Conservation (phyloP, 768 basidiomycete species). For the Phaeotremella fagi region DNA sequence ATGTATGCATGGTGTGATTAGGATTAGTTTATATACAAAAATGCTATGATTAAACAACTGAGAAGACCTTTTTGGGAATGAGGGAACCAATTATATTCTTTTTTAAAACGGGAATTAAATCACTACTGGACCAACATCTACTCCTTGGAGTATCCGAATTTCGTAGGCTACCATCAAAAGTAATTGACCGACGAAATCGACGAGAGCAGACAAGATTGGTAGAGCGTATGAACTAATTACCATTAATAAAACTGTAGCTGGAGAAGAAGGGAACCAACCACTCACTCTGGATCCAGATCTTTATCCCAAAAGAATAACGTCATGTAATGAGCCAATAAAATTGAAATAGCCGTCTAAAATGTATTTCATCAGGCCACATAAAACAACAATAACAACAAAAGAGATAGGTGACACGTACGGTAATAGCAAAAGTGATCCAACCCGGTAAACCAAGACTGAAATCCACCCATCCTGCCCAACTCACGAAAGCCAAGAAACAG, state of each 20-base stretch:
- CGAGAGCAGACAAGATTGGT: constrained; percentile 83
- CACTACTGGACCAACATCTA: constrained; percentile 14
- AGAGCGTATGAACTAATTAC: constrained; percentile 71
- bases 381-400: too few relatives aligned
- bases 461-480: constrained; percentile 69
- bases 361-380: not conserved
- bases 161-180: constrained; percentile 59
- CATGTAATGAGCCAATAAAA: constrained; percentile 61
- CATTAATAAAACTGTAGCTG: not conserved
- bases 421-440: constrained; percentile 66
- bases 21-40: too few relatives aligned
- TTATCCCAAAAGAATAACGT: constrained; percentile 75
- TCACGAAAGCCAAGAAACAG: constrained; percentile 65
- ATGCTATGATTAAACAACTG: too few relatives aligned
- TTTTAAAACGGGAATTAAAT: too few relatives aligned
- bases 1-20: too few relatives aligned
- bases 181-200: constrained; percentile 78
- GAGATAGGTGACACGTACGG: constrained; percentile 55
- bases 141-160: constrained; percentile 29
- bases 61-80: too few relatives aligned
- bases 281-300: constrained; percentile 70
- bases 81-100: too few relatives aligned
- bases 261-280: constrained; percentile 1
- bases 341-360: constrained; percentile 63
- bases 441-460: constrained; percentile 65